phyloP scores from a whole-genome alignment of 1,284 basidiomycete species.

The Marasmius sp. region DNA sequence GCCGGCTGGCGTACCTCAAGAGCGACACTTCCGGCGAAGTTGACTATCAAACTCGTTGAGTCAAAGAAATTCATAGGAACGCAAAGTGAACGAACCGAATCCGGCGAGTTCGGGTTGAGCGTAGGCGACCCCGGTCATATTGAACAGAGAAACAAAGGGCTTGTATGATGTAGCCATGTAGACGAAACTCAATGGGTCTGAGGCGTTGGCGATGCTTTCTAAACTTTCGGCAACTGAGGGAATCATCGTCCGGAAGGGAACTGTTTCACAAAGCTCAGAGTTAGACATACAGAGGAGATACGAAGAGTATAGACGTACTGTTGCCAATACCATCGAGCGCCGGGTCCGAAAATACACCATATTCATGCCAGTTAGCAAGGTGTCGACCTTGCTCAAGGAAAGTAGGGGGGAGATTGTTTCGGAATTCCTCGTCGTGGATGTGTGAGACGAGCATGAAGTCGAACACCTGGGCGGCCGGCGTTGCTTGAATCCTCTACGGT shows the following conservation, averaged over 20 bases:
- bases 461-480: slow-evolving; percentile 49
- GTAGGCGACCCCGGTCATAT: slow-evolving; percentile 63
- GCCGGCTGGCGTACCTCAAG: slow-evolving; percentile 66
- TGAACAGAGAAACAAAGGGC: slow-evolving; percentile 81
- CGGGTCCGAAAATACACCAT: slow-evolving; percentile 64
- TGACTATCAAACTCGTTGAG: slow-evolving; percentile 39
- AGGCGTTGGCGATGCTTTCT: slow-evolving; percentile 54
- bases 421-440: slow-evolving; percentile 69
- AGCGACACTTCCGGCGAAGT: slow-evolving; percentile 71
- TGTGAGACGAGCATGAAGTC: slow-evolving; percentile 75
- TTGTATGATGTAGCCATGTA: slow-evolving; percentile 76
- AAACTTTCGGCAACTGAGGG: slow-evolving; percentile 64
- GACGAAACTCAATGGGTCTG: slow-evolving; percentile 64
- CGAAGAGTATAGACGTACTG: slow-evolving; percentile 40
- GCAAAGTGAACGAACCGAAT: slow-evolving; percentile 48
- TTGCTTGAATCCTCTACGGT: neutral
- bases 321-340: slow-evolving; percentile 66
- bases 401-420: slow-evolving; percentile 48
- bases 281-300: neutral
- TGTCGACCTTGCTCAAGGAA: slow-evolving; percentile 59
- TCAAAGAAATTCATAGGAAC: neutral
- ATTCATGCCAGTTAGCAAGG: slow-evolving; percentile 78
- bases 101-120: slow-evolving; percentile 55
- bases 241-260: slow-evolving; percentile 69
- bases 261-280: slow-evolving; percentile 31